Evolutionary conservation across 257 asterid species (phyloP).

Genomic region (Fraxinus pennsylvanica): DNA sequence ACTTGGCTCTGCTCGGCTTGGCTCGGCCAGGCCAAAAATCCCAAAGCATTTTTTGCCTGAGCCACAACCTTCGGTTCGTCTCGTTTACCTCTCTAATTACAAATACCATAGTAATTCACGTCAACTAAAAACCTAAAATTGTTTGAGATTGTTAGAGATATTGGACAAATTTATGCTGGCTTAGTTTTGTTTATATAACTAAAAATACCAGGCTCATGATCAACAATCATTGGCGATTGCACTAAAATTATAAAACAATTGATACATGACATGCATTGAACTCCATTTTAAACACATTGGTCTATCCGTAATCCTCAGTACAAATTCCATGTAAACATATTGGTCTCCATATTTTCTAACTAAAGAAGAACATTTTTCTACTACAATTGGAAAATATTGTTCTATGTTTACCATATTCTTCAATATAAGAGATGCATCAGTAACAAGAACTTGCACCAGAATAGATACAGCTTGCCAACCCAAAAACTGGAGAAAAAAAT

Average conservation of each 20-base stretch:
- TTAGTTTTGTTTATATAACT: too few relatives aligned
- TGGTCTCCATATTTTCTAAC: neutral
- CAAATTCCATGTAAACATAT: neutral
- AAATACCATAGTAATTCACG: too few relatives aligned
- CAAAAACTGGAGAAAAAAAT: neutral
- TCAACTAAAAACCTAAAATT: too few relatives aligned
- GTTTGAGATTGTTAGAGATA: too few relatives aligned
- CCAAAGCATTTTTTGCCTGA: too few relatives aligned
- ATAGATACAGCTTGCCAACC: neutral
- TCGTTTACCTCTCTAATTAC: too few relatives aligned
- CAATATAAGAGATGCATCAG: neutral
- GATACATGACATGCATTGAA: neutral
- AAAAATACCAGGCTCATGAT: neutral
- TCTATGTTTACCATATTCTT: neutral
- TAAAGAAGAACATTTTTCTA: neutral
- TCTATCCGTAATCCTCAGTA: neutral
- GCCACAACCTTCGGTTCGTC: too few relatives aligned
- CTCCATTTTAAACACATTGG: neutral
- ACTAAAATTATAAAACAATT: neutral
- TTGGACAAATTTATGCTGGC: too few relatives aligned
- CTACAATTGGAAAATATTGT: neutral
- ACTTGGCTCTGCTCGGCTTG: too few relatives aligned
- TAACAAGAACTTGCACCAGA: neutral
- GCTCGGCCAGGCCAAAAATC: too few relatives aligned
- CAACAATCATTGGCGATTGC: neutral